These are phyloP conservation scores for Quercus wislizeni DNA, from an alignment of 306 rosid species.

Conservation along the genomic window DNA sequence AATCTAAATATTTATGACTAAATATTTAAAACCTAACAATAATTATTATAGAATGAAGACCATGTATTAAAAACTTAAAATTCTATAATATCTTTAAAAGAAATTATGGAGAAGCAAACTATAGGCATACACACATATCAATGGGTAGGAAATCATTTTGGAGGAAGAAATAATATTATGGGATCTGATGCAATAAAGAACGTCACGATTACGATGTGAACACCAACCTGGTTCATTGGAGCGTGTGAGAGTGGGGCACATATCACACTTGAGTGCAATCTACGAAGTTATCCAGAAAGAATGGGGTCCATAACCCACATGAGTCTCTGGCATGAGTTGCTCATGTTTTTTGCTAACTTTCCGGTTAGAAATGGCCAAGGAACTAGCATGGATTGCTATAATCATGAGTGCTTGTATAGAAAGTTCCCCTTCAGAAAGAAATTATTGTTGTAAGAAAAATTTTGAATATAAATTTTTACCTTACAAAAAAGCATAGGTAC, in stretches of 20 bases:
- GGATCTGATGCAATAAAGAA: conserved; percentile 28
- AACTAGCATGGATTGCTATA: neutral
- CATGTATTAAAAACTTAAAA: no score
- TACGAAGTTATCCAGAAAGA: conserved; percentile 7
- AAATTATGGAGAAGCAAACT: no score
- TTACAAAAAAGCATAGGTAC: no score
- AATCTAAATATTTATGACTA: no score
- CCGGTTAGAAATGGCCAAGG: conserved; percentile 5
- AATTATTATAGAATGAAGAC: no score
- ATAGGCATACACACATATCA: no score
- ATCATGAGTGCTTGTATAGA: neutral
- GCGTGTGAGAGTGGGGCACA: conserved; percentile 26
- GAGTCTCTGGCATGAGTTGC: conserved; percentile 15
- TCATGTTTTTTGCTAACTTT: conserved; percentile 9
- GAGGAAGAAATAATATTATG: neutral
- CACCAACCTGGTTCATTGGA: conserved; percentile 6
- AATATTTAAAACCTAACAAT: no score
- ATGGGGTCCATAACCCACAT: conserved; percentile 38
- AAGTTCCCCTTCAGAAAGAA: neutral
- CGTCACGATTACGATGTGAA: conserved; percentile 31
- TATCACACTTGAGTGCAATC: conserved; percentile 24
- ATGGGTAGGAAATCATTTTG: no score
- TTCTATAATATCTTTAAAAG: no score
- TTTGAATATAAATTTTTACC: neutral
- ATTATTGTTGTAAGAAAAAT: neutral